A percentile compares a stretch with the other conserved stretches of the same genome.
Evolutionary conservation across 2,329 filamentous ascomycete genomes (phyloP).

Genomic region (Pseudogymnoascus sp.): DNA sequence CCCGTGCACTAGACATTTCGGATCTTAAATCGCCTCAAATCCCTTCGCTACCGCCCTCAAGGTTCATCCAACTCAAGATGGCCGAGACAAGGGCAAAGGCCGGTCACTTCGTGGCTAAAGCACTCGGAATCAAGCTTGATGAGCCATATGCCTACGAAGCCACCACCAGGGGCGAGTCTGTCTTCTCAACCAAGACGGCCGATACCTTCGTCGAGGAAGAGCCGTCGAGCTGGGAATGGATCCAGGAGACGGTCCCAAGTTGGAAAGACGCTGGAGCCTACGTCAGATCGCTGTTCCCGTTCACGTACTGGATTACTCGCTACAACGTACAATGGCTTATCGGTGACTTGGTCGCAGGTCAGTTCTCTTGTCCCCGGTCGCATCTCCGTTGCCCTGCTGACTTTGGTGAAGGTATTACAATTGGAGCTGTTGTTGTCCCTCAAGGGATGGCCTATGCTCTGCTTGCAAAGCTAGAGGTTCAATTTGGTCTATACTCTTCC

Average conservation of each 20-base stretch:
- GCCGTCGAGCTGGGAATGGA: slow-evolving; percentile 66
- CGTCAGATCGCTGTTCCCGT: slow-evolving; percentile 69
- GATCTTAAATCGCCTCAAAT: background rate
- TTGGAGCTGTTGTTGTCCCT: slow-evolving; percentile 75
- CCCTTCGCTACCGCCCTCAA: background rate
- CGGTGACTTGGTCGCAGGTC: slow-evolving; percentile 84
- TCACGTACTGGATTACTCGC: slow-evolving; percentile 74
- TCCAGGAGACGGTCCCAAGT: slow-evolving; percentile 55
- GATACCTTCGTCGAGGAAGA: slow-evolving; percentile 78
- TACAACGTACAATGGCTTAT: slow-evolving; percentile 87
- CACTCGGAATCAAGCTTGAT: slow-evolving; percentile 72
- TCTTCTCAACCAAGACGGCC: slow-evolving; percentile 62
- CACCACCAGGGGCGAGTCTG: slow-evolving; percentile 68
- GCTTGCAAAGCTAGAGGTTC: slow-evolving; percentile 66
- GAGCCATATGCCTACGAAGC: slow-evolving; percentile 46
- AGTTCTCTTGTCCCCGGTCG: slow-evolving; percentile 8
- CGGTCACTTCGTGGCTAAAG: slow-evolving; percentile 68
- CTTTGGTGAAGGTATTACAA: slow-evolving; percentile 48
- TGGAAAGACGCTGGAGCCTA: slow-evolving; percentile 50
- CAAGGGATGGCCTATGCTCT: slow-evolving; percentile 94
- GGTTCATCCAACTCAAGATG: slow-evolving; percentile 14
- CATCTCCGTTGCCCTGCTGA: background rate
- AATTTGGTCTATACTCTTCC: slow-evolving; percentile 88
- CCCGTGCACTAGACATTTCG: background rate
- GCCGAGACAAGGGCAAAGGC: slow-evolving; percentile 38